A percentile compares a stretch with the other conserved stretches of the same genome.
These are phyloP conservation scores for Euphorbia tirucalli DNA, from an alignment of 345 rosid genomes.

Conservation along the genomic window DNA sequence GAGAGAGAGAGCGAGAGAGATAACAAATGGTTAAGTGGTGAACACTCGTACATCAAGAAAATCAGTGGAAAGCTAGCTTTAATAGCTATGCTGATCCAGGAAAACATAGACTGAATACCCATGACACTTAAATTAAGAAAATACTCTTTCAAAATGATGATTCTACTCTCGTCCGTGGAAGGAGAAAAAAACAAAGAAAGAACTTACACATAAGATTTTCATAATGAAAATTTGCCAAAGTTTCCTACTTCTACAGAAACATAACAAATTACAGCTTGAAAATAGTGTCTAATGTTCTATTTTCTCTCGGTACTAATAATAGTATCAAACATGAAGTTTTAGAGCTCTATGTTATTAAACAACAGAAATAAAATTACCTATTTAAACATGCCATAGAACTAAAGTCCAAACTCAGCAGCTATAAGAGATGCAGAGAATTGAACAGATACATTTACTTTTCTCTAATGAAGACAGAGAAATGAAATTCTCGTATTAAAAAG, in stretches of 20 bases:
- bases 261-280: background rate
- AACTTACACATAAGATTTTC: background rate
- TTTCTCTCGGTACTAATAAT: background rate
- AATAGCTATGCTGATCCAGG: background rate
- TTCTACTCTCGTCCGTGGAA: background rate
- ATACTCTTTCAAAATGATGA: background rate
- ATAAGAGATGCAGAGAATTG: background rate
- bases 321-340: background rate
- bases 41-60: background rate
- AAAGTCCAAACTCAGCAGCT: background rate
- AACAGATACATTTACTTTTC: background rate
- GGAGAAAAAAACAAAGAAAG: background rate
- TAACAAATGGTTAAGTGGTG: background rate
- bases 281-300: background rate
- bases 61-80: background rate
- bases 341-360: background rate
- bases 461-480: background rate
- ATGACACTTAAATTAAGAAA: background rate
- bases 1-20: background rate
- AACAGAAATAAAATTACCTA: background rate
- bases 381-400: background rate
- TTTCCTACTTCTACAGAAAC: background rate
- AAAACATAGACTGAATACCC: background rate
- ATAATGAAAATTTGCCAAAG: background rate
- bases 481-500: slow-evolving; percentile 19